These are phyloP conservation scores for Tilletia horrida DNA, from an alignment of 1,284 basidiomycete species.

Conservation along the genomic window DNA sequence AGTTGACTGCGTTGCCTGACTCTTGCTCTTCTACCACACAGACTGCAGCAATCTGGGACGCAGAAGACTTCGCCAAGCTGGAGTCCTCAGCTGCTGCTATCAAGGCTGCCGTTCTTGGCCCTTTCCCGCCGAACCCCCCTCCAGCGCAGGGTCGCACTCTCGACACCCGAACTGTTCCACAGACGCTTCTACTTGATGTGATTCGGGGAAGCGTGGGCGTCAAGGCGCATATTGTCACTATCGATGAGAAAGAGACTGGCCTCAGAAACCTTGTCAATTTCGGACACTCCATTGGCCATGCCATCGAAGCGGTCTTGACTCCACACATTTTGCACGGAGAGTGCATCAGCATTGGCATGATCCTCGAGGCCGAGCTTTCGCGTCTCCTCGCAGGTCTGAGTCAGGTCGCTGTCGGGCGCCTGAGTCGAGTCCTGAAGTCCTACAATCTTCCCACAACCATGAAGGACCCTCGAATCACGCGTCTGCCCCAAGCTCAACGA, in stretches of 20 bases:
- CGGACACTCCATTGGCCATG: constrained; percentile 54
- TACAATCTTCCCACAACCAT: constrained; percentile 51
- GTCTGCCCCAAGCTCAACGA: constrained; percentile 68
- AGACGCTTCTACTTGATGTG: constrained; percentile 52
- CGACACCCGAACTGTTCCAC: constrained; percentile 43
- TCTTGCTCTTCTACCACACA: constrained; percentile 14
- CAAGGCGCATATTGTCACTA: constrained; percentile 54
- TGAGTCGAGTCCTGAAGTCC: constrained; percentile 46
- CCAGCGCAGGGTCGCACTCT: constrained; percentile 43
- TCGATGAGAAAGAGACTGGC: constrained; percentile 55
- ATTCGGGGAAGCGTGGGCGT: constrained; percentile 54
- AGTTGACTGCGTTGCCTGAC: background rate
- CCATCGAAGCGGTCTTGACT: constrained; percentile 54
- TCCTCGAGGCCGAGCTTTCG: constrained; percentile 53
- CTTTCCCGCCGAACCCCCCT: constrained; percentile 32
- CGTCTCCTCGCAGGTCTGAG: constrained; percentile 47
- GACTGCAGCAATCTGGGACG: constrained; percentile 55
- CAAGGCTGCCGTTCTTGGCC: constrained; percentile 47
- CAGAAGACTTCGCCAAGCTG: constrained; percentile 52
- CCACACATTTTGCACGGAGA: constrained; percentile 54
- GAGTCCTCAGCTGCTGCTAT: constrained; percentile 48
- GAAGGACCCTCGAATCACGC: constrained; percentile 51
- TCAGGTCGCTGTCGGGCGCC: constrained; percentile 50
- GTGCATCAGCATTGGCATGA: constrained; percentile 53
- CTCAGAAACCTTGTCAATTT: constrained; percentile 55